Percentiles rank a stretch among this genome's conserved stretches.
phyloP scores from a whole-genome alignment of 208 protist genomes.

The Trypanosoma congolense region DNA sequence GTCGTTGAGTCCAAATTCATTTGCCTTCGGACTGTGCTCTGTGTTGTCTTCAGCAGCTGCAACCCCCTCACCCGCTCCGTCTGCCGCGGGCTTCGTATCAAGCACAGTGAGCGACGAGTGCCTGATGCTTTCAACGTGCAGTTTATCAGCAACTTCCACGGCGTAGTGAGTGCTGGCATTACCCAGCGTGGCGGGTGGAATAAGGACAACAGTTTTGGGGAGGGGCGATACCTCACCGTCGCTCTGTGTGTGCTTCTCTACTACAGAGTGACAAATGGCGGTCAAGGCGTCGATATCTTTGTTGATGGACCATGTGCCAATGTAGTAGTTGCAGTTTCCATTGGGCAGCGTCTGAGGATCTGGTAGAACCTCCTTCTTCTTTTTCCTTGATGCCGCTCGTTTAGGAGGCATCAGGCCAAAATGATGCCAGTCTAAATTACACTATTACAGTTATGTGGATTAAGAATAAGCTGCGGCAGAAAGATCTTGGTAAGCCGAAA shows the following conservation, averaged over 20 bases:
- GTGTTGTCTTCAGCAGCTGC: conserved; percentile 20
- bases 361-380: conserved; percentile 65
- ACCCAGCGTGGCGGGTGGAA: conserved; percentile 15
- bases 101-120: too few species aligned
- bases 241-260: conserved; percentile 41
- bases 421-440: too few species aligned
- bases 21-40: neutral
- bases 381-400: conserved; percentile 29
- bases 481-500: too few species aligned
- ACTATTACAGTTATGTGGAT: too few species aligned
- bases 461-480: too few species aligned
- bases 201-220: conserved; percentile 59
- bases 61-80: too few species aligned
- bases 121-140: conserved; percentile 57
- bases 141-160: conserved; percentile 42
- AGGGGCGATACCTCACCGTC: conserved; percentile 45
- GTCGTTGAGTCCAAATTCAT: neutral
- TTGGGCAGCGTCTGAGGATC: conserved; percentile 49
- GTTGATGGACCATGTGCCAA: conserved; percentile 73
- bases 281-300: conserved; percentile 45
- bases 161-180: conserved; percentile 9
- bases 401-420: conserved; percentile 25
- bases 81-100: too few species aligned
- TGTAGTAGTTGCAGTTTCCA: conserved; percentile 57
- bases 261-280: conserved; percentile 35